Evolutionary conservation across 306 rosid genomes (phyloP), one percentile per base, ranked within the genome.

Genomic region (Casuarina cunninghamiana): DNA sequence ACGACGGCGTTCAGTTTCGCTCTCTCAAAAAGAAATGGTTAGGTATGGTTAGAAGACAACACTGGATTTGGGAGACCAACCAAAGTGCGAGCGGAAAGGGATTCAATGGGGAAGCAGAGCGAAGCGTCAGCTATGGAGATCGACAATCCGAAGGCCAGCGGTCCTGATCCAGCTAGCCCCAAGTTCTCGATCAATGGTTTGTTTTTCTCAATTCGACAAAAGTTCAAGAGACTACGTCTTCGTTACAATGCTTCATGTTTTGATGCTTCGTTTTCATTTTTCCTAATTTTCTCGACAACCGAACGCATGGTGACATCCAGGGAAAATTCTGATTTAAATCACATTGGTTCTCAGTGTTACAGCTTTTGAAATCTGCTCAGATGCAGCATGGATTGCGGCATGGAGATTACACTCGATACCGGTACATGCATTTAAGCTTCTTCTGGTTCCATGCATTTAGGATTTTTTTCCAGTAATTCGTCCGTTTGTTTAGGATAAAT

Each of bases 301-400:
- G 7, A 15, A 39, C 49, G 3, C 71, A 58, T 58, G 0, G 5
- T 66, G 41, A 10, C 6, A 19, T 66, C 39, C 39, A 6, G 41
- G 46, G 17, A 17, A 41, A 67, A 38, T 67, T n/a, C 71, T 66
- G 71, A 67, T 26, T 60, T 74, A 62, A 13, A 46, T 62, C 65
- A 66, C 16, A 15, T 11, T 57, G 55, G 45, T 45, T 58, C 58
- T 26, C 87, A 94, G 98, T 94, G 32, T 71, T 95, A 89, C 98
- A 91, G 91, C 96, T 95, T 75, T 80, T 95, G 83, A 95, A 95
- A 86, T 90, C 97, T 19, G 97, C 97, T 44, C 98, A 92, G 85
- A 89, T 92, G 98, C 98, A 92, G 80, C 98, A 95, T 53, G 98
- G 98, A 10, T 81, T 95, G 87, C 91, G 98, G 32, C 97, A 90